Base-by-base conservation (phyloP, 2,329 filamentous ascomycete genomes). In the Ophiostoma sp. region DNA sequence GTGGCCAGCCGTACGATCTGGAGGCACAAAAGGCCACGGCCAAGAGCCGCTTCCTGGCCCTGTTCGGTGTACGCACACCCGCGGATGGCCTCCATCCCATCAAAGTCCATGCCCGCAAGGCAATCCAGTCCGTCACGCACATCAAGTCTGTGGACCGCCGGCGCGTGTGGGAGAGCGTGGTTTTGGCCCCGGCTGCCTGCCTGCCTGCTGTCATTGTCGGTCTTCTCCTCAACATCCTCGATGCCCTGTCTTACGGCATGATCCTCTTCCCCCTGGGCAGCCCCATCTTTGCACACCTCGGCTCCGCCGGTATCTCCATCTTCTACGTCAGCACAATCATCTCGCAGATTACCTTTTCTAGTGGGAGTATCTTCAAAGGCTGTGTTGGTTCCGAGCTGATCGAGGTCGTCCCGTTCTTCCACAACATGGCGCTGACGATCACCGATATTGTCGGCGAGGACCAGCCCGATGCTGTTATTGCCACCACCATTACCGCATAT, bases 251-350 rank as follows among this genome's bases (percentile, higher is more conserved):
- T 2, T 99, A 99, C 76, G 95, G 92, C 75, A 95, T 96, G 91
- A 97, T 97, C 76, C 81, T 99, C 15, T 99, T 99, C 74, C 95
- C 95, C 0, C 84, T 99, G 0, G 94, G 94, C 7, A 90, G 92
- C 73, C 88, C 92, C 8, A 86, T 97, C 27, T 99, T 99, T 78
- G 87, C 90, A 36, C 86, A 90, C 73, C 87, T 98, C 7, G 95
- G 94, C 1, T 90, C 94, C 0, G 94, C 97, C 70, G 95, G 95
- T 33, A 97, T 99, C 70, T 97, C 95, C 0, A 97, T 99, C 80
- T 99, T 98, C 81, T 99, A 98, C 78, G 92, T 99, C 75, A 97
- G 94, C 83, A 97, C 94, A 71, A 97, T 99, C 73, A 86, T 98
- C 57, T 91, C 95, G 0, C 95, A 99, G 78, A 79, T 99, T 68